Evolutionary conservation across 1,284 basidiomycete genomes (phyloP).

Genomic region (Paramarasmius palmivorus): DNA sequence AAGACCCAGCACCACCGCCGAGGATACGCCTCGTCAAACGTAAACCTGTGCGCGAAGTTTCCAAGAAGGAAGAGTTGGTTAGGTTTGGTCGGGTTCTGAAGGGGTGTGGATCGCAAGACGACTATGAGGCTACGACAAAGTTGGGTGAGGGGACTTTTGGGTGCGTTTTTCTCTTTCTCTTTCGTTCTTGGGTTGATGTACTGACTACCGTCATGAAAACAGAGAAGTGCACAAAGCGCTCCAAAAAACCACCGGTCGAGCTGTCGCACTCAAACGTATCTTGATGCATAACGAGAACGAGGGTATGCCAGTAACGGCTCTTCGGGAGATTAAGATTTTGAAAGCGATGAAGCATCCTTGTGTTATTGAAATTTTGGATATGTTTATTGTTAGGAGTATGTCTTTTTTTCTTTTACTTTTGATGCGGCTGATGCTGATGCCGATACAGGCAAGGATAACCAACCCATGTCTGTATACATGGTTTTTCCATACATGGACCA

Average conservation of each 20-base stretch:
- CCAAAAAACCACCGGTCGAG: constrained; percentile 57
- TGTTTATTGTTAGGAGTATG: constrained; percentile 81
- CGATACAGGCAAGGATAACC: constrained; percentile 65
- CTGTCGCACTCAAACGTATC: constrained; percentile 92
- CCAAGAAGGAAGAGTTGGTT: constrained; percentile 58
- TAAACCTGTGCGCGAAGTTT: constrained; percentile 20
- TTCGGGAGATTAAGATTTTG: constrained; percentile 98
- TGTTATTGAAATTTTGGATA: constrained; percentile 89
- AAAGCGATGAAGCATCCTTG: constrained; percentile 87
- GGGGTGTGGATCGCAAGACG: constrained; percentile 77
- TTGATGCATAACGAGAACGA: constrained; percentile 96
- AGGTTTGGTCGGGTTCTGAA: constrained; percentile 70
- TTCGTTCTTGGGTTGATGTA: constrained; percentile 7
- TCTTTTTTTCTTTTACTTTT: too few species aligned
- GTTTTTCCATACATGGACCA: constrained; percentile 99
- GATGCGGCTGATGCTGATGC: too few species aligned
- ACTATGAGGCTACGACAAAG: constrained; percentile 83
- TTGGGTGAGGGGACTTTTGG: constrained; percentile 96
- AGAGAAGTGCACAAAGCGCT: constrained; percentile 90
- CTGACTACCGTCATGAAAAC: constrained; percentile 13
- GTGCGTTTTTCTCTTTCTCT: constrained; percentile 50
- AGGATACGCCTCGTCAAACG: constrained; percentile 16
- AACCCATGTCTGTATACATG: constrained; percentile 91
- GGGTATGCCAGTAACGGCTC: constrained; percentile 94
- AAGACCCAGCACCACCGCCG: too few species aligned